Percentiles rank a stretch among this genome's conserved stretches.
Evolutionary conservation across 2,329 filamentous ascomycete genomes (phyloP).

Genomic region (Xylaria digitata): DNA sequence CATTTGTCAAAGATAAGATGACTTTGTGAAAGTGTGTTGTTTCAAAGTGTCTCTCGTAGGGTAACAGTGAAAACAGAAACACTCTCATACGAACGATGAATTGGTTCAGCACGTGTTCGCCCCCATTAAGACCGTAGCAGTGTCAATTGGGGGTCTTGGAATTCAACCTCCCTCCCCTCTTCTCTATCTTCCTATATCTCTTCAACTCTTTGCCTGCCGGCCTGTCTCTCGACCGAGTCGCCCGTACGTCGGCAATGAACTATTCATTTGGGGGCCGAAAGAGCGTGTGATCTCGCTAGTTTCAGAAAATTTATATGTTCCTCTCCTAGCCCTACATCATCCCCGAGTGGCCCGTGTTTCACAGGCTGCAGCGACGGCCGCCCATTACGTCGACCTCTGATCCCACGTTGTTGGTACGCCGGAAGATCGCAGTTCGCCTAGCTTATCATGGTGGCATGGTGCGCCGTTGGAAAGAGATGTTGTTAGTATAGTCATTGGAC

Average conservation of each 20-base stretch:
- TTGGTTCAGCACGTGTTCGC: slow-evolving; percentile 31
- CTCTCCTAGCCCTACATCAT: slow-evolving; percentile 28
- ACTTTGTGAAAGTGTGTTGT: not conserved
- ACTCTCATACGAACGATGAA: slow-evolving; percentile 18
- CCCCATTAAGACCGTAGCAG: slow-evolving; percentile 21
- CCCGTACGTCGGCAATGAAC: slow-evolving; percentile 13
- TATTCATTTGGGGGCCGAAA: slow-evolving; percentile 32
- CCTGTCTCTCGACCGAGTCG: slow-evolving; percentile 15
- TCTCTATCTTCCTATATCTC: not conserved
- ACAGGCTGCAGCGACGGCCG: slow-evolving; percentile 27
- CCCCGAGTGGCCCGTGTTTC: slow-evolving; percentile 29
- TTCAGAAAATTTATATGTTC: slow-evolving; percentile 17
- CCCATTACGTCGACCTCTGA: slow-evolving; percentile 22
- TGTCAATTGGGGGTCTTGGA: slow-evolving; percentile 24
- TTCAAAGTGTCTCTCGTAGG: slow-evolving; percentile 24
- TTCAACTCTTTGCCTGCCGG: slow-evolving; percentile 8
- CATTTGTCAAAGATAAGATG: not conserved
- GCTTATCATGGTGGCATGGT: slow-evolving; percentile 9
- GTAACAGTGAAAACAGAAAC: slow-evolving; percentile 22
- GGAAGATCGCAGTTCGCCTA: slow-evolving; percentile 1
- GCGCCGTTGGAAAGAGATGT: not conserved
- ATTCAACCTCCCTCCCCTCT: not conserved
- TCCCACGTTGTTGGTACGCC: slow-evolving; percentile 26
- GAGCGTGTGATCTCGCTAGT: slow-evolving; percentile 9
- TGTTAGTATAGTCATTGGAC: slow-evolving; percentile 40